Evolutionary conservation across 108 stramenopile genomes (phyloP), one percentile per base, ranked within the genome.

Genomic region (Nannochloropsis oceanica): DNA sequence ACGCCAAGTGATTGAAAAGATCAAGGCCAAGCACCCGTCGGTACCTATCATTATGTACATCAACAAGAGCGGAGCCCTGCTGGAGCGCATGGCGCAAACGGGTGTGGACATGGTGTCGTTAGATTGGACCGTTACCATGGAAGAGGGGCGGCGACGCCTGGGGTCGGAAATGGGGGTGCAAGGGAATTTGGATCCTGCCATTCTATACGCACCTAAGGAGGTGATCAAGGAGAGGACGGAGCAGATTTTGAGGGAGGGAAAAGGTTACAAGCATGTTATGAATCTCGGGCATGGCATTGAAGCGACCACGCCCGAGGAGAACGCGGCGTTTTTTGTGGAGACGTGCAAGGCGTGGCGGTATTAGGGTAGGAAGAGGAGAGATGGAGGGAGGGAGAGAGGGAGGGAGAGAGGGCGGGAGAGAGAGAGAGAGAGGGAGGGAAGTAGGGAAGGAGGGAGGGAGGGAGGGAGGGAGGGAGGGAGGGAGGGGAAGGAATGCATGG

Each of bases 251-350:
- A 93, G 89, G 84, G 96, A 95, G 25, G 96, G 94, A 20, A 93
- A 91, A 44, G 96, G 96, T 12, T 82, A 83, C 13, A 88, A 86
- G 34, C 98, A 98, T 86, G 95, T 97, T 8, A 98, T 98, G 98
- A 98, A 98, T 91, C 90, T 98, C 82, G 98, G 98, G 79, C 98
- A 98, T 91, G 98, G 98, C 27, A 98, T 98, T 85, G 96, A 98
- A 80, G 96, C 97, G 34, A 91, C 90, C 59, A 98, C 98, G 27
- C 90, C 95, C 2, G 98, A 98, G 82, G 96, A 96, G 84, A 96
- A 97, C 85, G 96, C 97, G 24, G 92, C 93, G 83, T 95, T 92
- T 90, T 98, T 98, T 84, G 94, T 98, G 84, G 94, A 98, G 85
- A 96, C 96, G 50, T 96, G 97, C 34, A 89, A 96, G 87, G 94